phyloP scores from a whole-genome alignment of 768 basidiomycete species.

The Dentipellis fragilis region DNA sequence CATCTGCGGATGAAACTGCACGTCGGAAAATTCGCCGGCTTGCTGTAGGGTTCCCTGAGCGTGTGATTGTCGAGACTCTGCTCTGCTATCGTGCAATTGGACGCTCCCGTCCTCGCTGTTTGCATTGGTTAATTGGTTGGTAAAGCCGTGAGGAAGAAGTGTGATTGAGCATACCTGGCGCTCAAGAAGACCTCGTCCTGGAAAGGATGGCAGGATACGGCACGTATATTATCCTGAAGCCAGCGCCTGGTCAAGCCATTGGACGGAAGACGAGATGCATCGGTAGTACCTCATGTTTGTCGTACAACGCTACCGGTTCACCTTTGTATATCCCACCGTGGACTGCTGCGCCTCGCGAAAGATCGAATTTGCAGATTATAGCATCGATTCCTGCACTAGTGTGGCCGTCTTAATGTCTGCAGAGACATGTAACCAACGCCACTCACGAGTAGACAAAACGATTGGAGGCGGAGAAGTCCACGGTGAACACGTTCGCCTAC shows the following conservation, averaged over 20 bases:
- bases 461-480: conserved; percentile 62
- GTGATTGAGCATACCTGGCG: conserved; percentile 41
- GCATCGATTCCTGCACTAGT: conserved; percentile 8
- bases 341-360: conserved; percentile 3
- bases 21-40: conserved; percentile 47
- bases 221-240: conserved; percentile 53
- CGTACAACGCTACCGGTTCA: conserved; percentile 3
- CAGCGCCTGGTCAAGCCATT: not conserved
- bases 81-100: conserved; percentile 50
- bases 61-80: conserved; percentile 19
- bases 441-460: conserved; percentile 57
- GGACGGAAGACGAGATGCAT: not conserved
- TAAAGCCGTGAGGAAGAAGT: too few relatives aligned
- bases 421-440: not conserved
- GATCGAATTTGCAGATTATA: conserved; percentile 8
- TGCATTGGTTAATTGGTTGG: not conserved
- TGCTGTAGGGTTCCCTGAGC: conserved; percentile 46
- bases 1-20: conserved; percentile 58
- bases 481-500: conserved; percentile 61
- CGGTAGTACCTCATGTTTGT: conserved; percentile 14
- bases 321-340: not conserved
- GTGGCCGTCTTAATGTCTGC: not conserved
- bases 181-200: conserved; percentile 62
- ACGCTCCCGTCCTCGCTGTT: conserved; percentile 64
- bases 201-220: conserved; percentile 52